Conservation (phyloP, 352 stramenopile genomes). For the Globisporangium okanoganense region DNA sequence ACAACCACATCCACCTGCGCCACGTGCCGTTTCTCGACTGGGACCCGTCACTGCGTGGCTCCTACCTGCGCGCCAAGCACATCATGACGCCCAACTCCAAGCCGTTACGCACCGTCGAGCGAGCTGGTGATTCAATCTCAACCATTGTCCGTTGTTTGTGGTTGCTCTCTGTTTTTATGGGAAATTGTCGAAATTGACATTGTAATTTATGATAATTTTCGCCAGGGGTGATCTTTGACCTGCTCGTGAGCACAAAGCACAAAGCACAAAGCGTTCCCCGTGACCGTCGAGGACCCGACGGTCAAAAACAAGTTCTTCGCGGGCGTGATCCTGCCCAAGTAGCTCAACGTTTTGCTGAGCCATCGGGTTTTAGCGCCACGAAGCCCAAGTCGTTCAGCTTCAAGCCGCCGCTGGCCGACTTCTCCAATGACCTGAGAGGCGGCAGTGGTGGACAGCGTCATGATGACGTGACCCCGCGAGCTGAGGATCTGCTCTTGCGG, state of each 20-base stretch:
- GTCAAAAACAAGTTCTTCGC: conserved; percentile 84
- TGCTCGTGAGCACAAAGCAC: conserved; percentile 81
- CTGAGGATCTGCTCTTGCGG: conserved; percentile 44
- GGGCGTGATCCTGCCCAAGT: conserved; percentile 75
- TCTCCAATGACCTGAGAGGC: conserved; percentile 22
- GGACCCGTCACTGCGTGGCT: conserved; percentile 60
- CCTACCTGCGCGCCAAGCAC: conserved; percentile 83
- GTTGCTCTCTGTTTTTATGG: not conserved
- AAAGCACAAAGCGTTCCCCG: conserved; percentile 87
- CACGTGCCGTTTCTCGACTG: conserved; percentile 78
- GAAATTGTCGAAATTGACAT: not conserved
- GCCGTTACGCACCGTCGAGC: conserved; percentile 91
- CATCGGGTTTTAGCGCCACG: conserved; percentile 46
- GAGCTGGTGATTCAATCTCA: conserved; percentile 28
- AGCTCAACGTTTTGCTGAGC: conserved; percentile 74
- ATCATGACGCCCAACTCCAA: conserved; percentile 95
- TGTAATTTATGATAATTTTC: not conserved
- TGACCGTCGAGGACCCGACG: conserved; percentile 81
- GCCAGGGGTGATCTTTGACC: conserved; percentile 90
- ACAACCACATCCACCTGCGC: conserved; percentile 97
- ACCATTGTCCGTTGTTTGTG: too few species aligned
- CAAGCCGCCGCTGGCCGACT: conserved; percentile 42
- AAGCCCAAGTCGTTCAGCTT: conserved; percentile 78
- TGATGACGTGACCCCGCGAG: conserved; percentile 24
- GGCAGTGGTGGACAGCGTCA: conserved; percentile 19